Evolutionary conservation across 1,284 basidiomycete genomes (phyloP), one percentile per base, ranked within the genome.

Genomic region (Coniferiporia weirii): DNA sequence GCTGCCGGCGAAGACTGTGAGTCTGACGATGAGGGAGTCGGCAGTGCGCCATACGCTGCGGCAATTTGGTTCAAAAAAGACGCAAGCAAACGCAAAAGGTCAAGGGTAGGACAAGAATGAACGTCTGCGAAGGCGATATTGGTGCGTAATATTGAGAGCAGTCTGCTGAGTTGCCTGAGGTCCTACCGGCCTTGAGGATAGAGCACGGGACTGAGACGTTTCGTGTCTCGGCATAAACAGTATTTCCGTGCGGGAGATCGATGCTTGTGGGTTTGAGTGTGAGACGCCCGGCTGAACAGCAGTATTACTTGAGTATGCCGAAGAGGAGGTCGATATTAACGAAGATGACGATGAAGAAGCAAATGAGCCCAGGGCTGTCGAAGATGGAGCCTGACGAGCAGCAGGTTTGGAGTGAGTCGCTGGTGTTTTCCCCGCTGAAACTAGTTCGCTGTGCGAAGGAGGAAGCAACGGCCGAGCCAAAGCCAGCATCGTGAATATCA

Each of bases 51-150:
- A 72, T 98, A 98, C 4, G 93, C 87, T 2, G 85, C 84, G 3
- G 96, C 94, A 69, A 98, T 98, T 72, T 95, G 92, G 51, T 92
- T 87, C 61, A 99, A 81, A 13, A 98, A 77, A 2, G 85, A 85
- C 0, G 96, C 95, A n/a, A 99, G 85, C 13, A 97, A 84, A 36
- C 84, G 85, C 49, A 99, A 80, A 10, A 99, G 82, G 57, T 94
- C 84, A 7, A 78, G 71, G 1, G 87, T 75, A 0, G 83, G 82
- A 67, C 85, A 87, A 9, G 79, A 71, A 64, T 89, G 81, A 67
- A 89, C 40, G 55, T 34, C 12, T 40, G 50, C 49, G 22, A 35
- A 9, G 43, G 19, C 10, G 51, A 32, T 45, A 54, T 54, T 10
- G 56, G 44, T 15, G 12, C 12, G 50, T 15, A n/a, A 17, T 22